Conservation (phyloP, 2,329 filamentous ascomycete species). For the Hypocreales sp. region DNA sequence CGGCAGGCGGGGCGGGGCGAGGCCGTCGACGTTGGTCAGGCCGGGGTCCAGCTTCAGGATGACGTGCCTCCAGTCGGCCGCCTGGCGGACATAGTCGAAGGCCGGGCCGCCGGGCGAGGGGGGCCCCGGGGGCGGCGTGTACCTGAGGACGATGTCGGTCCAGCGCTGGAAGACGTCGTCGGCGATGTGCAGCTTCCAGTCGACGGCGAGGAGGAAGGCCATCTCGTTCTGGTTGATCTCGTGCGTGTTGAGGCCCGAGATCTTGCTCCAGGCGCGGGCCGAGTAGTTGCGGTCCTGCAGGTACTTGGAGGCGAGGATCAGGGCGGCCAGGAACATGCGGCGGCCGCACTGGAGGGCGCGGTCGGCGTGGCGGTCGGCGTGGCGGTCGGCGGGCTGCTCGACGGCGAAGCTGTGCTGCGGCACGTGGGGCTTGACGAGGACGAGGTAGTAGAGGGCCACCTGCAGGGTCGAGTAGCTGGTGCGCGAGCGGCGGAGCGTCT, state of each 20-base stretch:
- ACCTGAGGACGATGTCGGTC: slow-evolving; percentile 82
- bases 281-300: slow-evolving; percentile 97
- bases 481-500: slow-evolving; percentile 84
- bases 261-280: slow-evolving; percentile 95
- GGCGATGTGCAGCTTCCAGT: slow-evolving; percentile 90
- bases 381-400: slow-evolving; percentile 62
- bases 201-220: slow-evolving; percentile 74
- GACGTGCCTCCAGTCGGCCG: slow-evolving; percentile 40
- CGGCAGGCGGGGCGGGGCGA: slow-evolving; percentile 22
- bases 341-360: slow-evolving; percentile 87
- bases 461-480: slow-evolving; percentile 97
- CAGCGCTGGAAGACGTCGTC: slow-evolving; percentile 81
- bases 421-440: slow-evolving; percentile 83
- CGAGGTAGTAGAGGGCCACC: slow-evolving; percentile 89
- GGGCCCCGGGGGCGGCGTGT: slow-evolving; percentile 56
- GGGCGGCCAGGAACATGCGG: slow-evolving; percentile 88
- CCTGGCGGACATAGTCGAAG: slow-evolving; percentile 25
- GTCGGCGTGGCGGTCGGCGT: slow-evolving; percentile 52
- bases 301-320: slow-evolving; percentile 96
- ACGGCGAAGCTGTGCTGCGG: slow-evolving; percentile 72
- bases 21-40: slow-evolving; percentile 40
- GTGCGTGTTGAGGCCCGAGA: slow-evolving; percentile 80
- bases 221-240: slow-evolving; percentile 98
- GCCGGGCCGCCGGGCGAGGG: slow-evolving; percentile 35
- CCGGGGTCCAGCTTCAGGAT: slow-evolving; percentile 41